Percentiles rank a stretch among this genome's conserved stretches.
Conservation (phyloP, 2,329 filamentous ascomycete genomes). For the Pseudocercospora vitis region DNA sequence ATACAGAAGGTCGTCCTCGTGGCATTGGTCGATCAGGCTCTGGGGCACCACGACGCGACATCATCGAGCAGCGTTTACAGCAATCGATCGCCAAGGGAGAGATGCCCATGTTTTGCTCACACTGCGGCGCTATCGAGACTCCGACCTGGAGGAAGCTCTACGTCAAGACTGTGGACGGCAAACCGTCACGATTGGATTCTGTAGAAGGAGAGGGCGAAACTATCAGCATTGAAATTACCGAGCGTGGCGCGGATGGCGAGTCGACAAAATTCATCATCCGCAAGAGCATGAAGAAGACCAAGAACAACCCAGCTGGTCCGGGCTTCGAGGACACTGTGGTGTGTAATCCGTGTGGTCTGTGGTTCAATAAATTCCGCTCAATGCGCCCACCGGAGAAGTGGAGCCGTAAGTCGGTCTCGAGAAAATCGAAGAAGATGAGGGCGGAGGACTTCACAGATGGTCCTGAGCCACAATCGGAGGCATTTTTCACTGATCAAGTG, state of each 20-base stretch:
- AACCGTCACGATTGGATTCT: constrained; percentile 68
- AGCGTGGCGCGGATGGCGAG: constrained; percentile 62
- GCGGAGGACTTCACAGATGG: constrained; percentile 32
- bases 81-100: constrained; percentile 70
- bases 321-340: constrained; percentile 71
- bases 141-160: constrained; percentile 95
- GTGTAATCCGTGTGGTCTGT: constrained; percentile 95
- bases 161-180: constrained; percentile 71
- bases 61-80: constrained; percentile 58
- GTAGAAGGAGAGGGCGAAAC: constrained; percentile 71
- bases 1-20: constrained; percentile 33
- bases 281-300: constrained; percentile 70
- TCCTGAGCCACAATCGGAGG: constrained; percentile 35
- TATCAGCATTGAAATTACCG: constrained; percentile 69
- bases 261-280: constrained; percentile 70
- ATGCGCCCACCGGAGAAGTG: constrained; percentile 84
- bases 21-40: constrained; percentile 41
- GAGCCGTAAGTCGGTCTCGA: constrained; percentile 50
- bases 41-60: constrained; percentile 66
- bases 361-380: constrained; percentile 82
- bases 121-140: constrained; percentile 93
- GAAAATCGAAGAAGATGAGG: constrained; percentile 34
- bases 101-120: constrained; percentile 84
- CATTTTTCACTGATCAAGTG: constrained; percentile 35
- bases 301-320: constrained; percentile 31